Conservation (phyloP, 2,329 filamentous ascomycete genomes). For the Neonectria coccinea region DNA sequence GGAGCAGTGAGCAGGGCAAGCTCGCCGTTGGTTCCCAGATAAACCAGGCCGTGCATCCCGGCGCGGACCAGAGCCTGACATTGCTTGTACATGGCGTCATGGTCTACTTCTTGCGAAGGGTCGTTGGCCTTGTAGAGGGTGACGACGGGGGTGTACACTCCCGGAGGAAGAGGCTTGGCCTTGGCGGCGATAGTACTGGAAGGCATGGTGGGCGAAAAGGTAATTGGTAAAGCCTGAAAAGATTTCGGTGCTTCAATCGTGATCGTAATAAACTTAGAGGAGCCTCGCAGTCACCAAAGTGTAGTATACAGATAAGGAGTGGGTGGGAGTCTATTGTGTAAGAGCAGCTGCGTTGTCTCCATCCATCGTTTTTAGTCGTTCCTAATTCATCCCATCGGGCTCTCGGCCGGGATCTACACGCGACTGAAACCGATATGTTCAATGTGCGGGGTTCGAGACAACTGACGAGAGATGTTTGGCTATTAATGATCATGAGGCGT, state of each 20-base stretch:
- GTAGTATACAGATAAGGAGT: constrained; percentile 8
- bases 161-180: constrained; percentile 53
- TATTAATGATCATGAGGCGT: neutral
- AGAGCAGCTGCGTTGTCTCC: constrained; percentile 1
- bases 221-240: neutral
- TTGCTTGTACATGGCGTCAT: constrained; percentile 58
- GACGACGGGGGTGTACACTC: constrained; percentile 61
- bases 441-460: constrained; percentile 14
- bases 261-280: neutral
- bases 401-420: constrained; percentile 22
- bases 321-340: constrained; percentile 2
- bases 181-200: constrained; percentile 50
- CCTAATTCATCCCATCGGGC: constrained; percentile 17
- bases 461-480: neutral
- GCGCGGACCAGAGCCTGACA: constrained; percentile 55
- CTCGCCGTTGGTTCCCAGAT: constrained; percentile 61
- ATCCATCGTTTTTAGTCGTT: constrained; percentile 13
- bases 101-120: constrained; percentile 55
- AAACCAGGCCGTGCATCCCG: constrained; percentile 60
- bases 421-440: neutral
- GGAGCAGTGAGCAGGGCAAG: constrained; percentile 55
- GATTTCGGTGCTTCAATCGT: neutral
- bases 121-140: constrained; percentile 58
- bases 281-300: neutral
- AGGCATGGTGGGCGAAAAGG: constrained; percentile 39